Evolutionary conservation across 331 rosid genomes (phyloP).

Genomic region (Stylosanthes scabra): DNA sequence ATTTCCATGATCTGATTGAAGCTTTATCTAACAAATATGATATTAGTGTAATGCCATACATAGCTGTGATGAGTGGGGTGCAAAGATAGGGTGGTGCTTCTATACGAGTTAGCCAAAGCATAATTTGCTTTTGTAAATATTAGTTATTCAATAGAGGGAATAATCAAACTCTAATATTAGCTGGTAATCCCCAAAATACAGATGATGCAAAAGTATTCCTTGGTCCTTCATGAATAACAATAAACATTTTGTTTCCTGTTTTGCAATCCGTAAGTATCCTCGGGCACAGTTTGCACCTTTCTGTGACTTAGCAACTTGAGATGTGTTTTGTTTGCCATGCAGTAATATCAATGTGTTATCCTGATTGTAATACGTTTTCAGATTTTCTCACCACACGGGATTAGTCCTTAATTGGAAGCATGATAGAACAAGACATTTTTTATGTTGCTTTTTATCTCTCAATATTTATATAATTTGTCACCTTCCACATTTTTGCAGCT

Average conservation of each 20-base stretch:
- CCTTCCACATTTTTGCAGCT: slow-evolving; percentile 49
- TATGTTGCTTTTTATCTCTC: neutral
- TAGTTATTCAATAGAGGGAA: neutral
- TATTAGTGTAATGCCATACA: neutral
- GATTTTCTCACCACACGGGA: slow-evolving; percentile 6
- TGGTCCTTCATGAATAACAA: neutral
- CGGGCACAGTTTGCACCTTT: neutral
- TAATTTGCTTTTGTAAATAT: neutral
- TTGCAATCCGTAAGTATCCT: neutral
- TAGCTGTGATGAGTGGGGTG: neutral
- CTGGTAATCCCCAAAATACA: no score
- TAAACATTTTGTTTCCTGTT: no score
- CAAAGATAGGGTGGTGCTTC: neutral
- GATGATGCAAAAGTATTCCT: neutral
- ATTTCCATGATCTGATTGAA: slow-evolving; percentile 21
- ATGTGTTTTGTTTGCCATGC: neutral
- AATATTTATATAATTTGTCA: slow-evolving; percentile 6
- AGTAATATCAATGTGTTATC: neutral
- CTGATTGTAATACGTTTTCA: neutral
- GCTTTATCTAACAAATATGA: neutral
- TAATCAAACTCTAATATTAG: neutral
- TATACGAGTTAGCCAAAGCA: neutral
- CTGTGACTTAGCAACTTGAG: neutral
- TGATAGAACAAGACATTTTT: neutral
- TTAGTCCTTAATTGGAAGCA: slow-evolving; percentile 8